These are phyloP conservation scores for Colletotrichum tropicale DNA, from an alignment of 2,329 filamentous ascomycete genomes.

Conservation along the genomic window DNA sequence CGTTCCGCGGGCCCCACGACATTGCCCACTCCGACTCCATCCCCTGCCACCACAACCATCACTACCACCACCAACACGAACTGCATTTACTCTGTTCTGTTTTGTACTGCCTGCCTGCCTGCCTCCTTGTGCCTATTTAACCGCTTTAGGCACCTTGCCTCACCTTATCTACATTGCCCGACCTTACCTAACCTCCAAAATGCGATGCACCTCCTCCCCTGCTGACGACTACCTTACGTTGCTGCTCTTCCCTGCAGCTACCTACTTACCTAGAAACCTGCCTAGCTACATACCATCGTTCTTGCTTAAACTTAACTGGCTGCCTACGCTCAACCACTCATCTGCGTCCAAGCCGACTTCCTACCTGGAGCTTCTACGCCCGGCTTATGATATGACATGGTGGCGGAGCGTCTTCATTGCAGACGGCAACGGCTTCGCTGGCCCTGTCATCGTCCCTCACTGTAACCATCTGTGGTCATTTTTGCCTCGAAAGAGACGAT, in stretches of 20 bases:
- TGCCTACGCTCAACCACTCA: neutral
- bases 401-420: conserved; percentile 15
- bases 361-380: neutral
- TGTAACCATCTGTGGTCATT: conserved; percentile 3
- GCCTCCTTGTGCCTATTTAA: neutral
- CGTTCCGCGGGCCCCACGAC: conserved; percentile 5
- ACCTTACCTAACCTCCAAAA: neutral
- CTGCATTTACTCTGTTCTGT: neutral
- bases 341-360: neutral
- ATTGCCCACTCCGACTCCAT: neutral
- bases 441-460: neutral
- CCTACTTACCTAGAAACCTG: neutral
- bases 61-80: neutral
- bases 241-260: neutral
- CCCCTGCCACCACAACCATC: neutral
- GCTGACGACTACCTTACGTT: neutral
- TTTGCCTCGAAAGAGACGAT: neutral
- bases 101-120: neutral
- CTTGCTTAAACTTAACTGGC: neutral
- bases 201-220: neutral
- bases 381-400: conserved; percentile 5
- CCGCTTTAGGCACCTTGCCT: neutral
- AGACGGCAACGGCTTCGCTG: neutral
- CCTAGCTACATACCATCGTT: neutral
- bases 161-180: neutral